Base-by-base conservation (phyloP, 345 rosid species). In the Aquilaria yunnanensis region DNA sequence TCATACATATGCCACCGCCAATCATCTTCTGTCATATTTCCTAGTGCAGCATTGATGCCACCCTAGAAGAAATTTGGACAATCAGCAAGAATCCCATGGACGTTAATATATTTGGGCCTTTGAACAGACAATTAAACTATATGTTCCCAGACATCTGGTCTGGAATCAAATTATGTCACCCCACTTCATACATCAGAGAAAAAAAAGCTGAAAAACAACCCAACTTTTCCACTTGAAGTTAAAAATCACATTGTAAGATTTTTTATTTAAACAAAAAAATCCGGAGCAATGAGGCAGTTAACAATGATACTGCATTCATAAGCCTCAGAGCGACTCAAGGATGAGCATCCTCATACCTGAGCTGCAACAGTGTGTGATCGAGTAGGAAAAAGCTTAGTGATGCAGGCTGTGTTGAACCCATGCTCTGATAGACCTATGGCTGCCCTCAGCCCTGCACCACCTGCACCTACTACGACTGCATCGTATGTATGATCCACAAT, bases 1-100 rank as follows among this genome's bases (percentile, higher is more conserved):
- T 95, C 99, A 73, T 95, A 95, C 97, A 95, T 95, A 65, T 95
- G 99, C 97, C 99, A 91, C 70, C 97, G 80, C 99, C 97, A 95
- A 66, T 91, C 99, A 83, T 91, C 99, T 77, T 95, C 97, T 0
- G 83, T 54, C 99, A 95, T 95, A 73, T 95, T 95, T 53, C 99
- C 99, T 62, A 95, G 66, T 10, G 99, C 97, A 73, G 97, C 99
- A 79, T 95, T 95, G 51, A 95, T 95, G 51, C 97, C 99, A 77
- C 99, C 99, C 97, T 94, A 46, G 13, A 1, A 16, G 53, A 62
- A 62, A n/a, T 6, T 11, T 10, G 12, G 29, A 51, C 16, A 4
- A 29, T 9, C 33, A 53, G 29, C 50, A 37, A 12, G 14, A 14
- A 62, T 62, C 57, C 45, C 41, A 12, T 23, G 32, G 32, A 31